Evolutionary conservation across 768 basidiomycete species (phyloP).

Genomic region (Russula dissimulans): DNA sequence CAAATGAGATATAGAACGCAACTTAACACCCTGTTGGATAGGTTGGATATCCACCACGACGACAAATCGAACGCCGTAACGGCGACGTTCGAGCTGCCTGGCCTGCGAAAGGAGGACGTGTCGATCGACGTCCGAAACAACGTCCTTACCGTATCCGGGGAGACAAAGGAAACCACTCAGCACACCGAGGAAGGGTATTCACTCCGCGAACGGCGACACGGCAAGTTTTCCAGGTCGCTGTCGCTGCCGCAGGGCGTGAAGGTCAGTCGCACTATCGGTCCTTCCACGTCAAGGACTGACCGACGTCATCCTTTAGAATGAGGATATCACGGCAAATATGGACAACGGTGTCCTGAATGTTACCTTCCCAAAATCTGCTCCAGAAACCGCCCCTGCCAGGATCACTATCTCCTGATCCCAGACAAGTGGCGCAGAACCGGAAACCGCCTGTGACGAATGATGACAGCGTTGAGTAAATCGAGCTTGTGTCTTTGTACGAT

Average conservation of each 20-base stretch:
- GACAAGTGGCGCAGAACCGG: neutral
- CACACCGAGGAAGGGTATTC: slow-evolving; percentile 30
- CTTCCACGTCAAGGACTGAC: neutral
- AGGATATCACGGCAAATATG: slow-evolving; percentile 26
- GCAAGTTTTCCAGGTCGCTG: slow-evolving; percentile 25
- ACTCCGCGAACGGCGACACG: slow-evolving; percentile 27
- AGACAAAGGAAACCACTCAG: slow-evolving; percentile 29
- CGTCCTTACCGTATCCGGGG: slow-evolving; percentile 43
- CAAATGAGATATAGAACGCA: too few species aligned
- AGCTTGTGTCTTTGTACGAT: neutral
- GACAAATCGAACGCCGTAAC: slow-evolving; percentile 38
- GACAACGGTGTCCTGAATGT: slow-evolving; percentile 25
- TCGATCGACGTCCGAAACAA: slow-evolving; percentile 43
- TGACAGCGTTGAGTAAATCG: neutral
- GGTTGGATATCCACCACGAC: slow-evolving; percentile 50
- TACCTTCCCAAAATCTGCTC: slow-evolving; percentile 22
- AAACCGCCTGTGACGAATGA: neutral
- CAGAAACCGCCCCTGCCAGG: slow-evolving; percentile 2
- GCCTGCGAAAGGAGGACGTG: slow-evolving; percentile 41
- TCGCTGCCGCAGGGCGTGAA: slow-evolving; percentile 19
- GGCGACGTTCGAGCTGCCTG: slow-evolving; percentile 51
- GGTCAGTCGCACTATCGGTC: slow-evolving; percentile 6
- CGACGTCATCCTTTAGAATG: slow-evolving; percentile 13
- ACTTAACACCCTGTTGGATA: slow-evolving; percentile 16
- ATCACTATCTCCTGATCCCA: slow-evolving; percentile 5